Base-by-base conservation (phyloP, 23 red algal species). In the Chondrus crispus region DNA sequence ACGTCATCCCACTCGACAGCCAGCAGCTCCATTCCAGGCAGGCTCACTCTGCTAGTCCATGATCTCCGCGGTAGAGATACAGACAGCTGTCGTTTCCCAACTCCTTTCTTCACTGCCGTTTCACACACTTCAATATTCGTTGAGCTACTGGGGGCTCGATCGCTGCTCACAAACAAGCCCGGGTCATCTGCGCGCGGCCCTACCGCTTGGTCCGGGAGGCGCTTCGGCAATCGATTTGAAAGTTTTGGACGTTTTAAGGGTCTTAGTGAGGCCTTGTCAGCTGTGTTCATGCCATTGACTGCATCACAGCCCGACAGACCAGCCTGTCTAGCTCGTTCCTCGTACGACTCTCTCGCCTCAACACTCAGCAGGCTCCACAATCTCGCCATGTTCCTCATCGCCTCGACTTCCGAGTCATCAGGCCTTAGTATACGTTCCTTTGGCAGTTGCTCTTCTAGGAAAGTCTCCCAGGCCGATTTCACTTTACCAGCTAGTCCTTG, bases 371-470 rank as follows among this genome's bases (percentile, higher is more conserved):
- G 58, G 74, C 92, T 87, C 92, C 92, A 94, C 19, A 94, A 52
- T 30, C 82, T 51, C 13, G 92, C 92, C 82, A 94, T 88, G 46
- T 87, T 94, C 37, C 83, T 79, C 92, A 94, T 88, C 37, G 92
- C 46, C 40, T 82, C 84, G 12, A 41, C 82, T 7, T 57, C 54
- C 11, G 62, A 52, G 42, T 94, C 92, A 20, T 94, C 82, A 26
- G 92, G 92, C 40, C 92, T 68, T 22, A 88, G 35, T 45, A 82
- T 62, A 3, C 92, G 92, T 50, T 94, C 92, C 30, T 88, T 87
- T 9, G 92, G 92, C 19, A 94, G 92, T 32, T 94, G 62, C 10
- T 48, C 30, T 12, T 87, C 74, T 37, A 94, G 73, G 62, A 94
- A 94, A 32, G 74, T 76, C 69, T 87, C 70, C 92, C 92, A 94